Base-by-base conservation (phyloP, 1,139 yeast species). In the Candida frijolesensis region DNA sequence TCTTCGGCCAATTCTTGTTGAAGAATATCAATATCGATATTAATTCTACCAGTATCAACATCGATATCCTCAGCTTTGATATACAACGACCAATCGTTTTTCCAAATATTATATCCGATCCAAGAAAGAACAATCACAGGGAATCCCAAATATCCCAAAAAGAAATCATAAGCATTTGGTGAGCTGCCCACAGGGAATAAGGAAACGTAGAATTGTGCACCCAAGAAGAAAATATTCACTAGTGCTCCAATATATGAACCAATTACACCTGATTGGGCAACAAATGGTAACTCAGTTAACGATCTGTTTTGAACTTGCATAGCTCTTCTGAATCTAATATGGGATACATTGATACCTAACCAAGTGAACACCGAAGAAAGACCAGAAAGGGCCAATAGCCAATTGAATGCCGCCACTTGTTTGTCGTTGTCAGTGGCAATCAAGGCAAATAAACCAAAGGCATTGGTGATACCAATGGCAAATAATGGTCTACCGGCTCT, bases 181-280 rank as follows among this genome's bases (percentile, higher is more conserved):
- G 54, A 48, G 1, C 54, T 66, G 4, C 72, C 76, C 37, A 68
- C 51, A n/a, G 79, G 79, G 61, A 63, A 74, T 42, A 74, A 63
- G 2, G 77, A 72, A 37, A 74, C 64, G 77, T 78, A 74, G 56
- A 74, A 72, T 58, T 74, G 78, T 10, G 75, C 75, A 45, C 69
- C 57, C 45, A 71, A 59, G n/a, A 70, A 72, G 53, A 71, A 60
- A 9, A 64, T 47, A 54, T 65, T 67, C 34, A 71, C 56, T 22
- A 54, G 47, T 16, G 65, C 59, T 32, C 72, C 74, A 46, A 65
- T 15, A 51, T 61, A 64, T 1, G 75, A 68, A 30, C 80, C 80
- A 57, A 59, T 53, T 5, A 71, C 57, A 4, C 79, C 79, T 9
- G 78, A 72, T 32, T 64, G 64, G 39, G 78, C 63, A 19, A 61